These are phyloP conservation scores for Cerioporus squamosus DNA, from an alignment of 1,284 basidiomycete species.

Conservation along the genomic window DNA sequence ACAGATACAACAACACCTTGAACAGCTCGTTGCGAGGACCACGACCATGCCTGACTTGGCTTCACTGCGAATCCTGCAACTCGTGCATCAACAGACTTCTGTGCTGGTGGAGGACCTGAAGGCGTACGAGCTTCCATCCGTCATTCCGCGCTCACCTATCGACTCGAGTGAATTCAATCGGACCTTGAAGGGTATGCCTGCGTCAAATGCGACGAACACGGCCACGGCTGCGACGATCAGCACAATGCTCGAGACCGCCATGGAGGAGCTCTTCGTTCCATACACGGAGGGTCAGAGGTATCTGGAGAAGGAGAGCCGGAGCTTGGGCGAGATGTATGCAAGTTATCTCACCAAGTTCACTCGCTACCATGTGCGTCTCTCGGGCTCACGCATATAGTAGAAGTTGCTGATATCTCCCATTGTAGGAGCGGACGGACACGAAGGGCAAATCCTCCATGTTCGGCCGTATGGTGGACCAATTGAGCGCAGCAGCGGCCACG, in stretches of 20 bases:
- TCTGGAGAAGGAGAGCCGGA: constrained; percentile 91
- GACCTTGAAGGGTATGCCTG: constrained; percentile 51
- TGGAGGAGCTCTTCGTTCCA: constrained; percentile 96
- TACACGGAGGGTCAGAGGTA: constrained; percentile 94
- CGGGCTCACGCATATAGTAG: not conserved
- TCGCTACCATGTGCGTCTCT: constrained; percentile 80
- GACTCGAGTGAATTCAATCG: constrained; percentile 64
- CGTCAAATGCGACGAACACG: constrained; percentile 40
- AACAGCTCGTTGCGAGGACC: constrained; percentile 80
- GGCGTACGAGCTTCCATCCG: constrained; percentile 82
- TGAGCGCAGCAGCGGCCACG: constrained; percentile 76
- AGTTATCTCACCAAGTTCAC: constrained; percentile 80
- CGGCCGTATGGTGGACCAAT: constrained; percentile 91
- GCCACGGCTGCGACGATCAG: constrained; percentile 65
- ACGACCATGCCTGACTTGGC: constrained; percentile 83
- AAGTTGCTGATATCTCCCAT: not conserved
- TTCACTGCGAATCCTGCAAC: constrained; percentile 89
- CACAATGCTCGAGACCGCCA: constrained; percentile 90
- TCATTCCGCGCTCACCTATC: constrained; percentile 61
- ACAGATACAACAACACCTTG: constrained; percentile 95
- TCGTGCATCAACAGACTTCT: constrained; percentile 84
- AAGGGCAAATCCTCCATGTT: constrained; percentile 88
- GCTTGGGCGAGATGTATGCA: constrained; percentile 84
- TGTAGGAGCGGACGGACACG: constrained; percentile 67
- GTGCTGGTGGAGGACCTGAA: constrained; percentile 92